phyloP scores from a whole-genome alignment of 164 flowering plant genomes.

The Stephania cephalantha region DNA sequence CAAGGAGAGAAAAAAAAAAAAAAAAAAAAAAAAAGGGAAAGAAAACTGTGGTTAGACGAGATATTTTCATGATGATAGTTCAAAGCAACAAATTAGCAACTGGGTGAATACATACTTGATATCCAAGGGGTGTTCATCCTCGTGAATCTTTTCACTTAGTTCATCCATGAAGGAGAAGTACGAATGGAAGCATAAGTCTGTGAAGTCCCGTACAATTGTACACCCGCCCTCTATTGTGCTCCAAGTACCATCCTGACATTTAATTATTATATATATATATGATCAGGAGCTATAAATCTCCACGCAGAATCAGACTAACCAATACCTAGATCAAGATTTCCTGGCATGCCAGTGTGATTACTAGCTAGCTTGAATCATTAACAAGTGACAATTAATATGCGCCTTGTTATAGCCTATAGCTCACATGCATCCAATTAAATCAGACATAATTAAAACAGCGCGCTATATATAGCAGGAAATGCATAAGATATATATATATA shows the following conservation, averaged over 20 bases:
- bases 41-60: not conserved
- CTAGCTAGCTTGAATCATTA: no score
- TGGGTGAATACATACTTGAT: constrained; percentile 38
- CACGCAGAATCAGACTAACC: no score
- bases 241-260: constrained; percentile 68
- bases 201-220: constrained; percentile 69
- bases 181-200: constrained; percentile 88
- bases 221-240: constrained; percentile 66
- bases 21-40: not conserved
- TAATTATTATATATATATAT: not conserved
- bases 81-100: not conserved
- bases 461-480: not conserved
- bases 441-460: no score
- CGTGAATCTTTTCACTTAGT: constrained; percentile 43
- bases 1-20: constrained; percentile 2
- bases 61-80: not conserved
- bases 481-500: constrained; percentile 26
- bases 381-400: no score
- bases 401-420: no score
- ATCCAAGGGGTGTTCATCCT: constrained; percentile 52
- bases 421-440: no score
- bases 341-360: no score
- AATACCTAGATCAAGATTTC: no score
- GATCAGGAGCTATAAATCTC: no score
- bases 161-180: constrained; percentile 96